A percentile compares a stretch with the other conserved stretches of the same genome.
Evolutionary conservation across 2,329 filamentous ascomycete species (phyloP).

Genomic region (Pestalotiopsis sp.): DNA sequence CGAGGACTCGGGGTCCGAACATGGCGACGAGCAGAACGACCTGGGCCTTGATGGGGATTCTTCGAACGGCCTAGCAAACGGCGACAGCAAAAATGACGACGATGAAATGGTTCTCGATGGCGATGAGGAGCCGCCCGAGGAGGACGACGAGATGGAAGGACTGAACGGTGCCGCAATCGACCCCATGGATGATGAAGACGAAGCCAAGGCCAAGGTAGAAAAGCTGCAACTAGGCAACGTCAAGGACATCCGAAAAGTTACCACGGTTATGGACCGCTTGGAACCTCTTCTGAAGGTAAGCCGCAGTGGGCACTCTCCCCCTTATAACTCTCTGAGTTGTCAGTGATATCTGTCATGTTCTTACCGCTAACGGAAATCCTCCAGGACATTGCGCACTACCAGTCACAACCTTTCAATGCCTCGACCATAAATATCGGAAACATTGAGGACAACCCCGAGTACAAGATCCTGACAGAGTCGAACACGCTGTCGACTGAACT

Average conservation of each 20-base stretch:
- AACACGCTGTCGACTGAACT: slow-evolving; percentile 91
- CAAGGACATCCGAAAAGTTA: slow-evolving; percentile 77
- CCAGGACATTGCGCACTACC: slow-evolving; percentile 81
- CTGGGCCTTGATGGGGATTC: slow-evolving; percentile 41
- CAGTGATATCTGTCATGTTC: slow-evolving; percentile 59
- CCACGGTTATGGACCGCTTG: slow-evolving; percentile 77
- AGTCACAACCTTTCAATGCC: slow-evolving; percentile 65
- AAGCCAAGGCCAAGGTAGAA: slow-evolving; percentile 76
- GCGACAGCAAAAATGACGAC: slow-evolving; percentile 33
- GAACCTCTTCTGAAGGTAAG: slow-evolving; percentile 81
- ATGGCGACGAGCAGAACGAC: slow-evolving; percentile 59
- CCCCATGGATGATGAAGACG: slow-evolving; percentile 63
- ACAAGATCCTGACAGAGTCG: slow-evolving; percentile 82
- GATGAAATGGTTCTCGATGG: slow-evolving; percentile 57
- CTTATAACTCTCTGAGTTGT: slow-evolving; percentile 65
- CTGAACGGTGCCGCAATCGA: slow-evolving; percentile 46
- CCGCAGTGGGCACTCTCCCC: slow-evolving; percentile 28
- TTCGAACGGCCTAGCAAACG: slow-evolving; percentile 36
- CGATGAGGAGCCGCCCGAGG: slow-evolving; percentile 57
- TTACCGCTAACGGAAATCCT: slow-evolving; percentile 58
- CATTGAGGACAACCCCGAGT: slow-evolving; percentile 90
- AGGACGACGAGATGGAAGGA: slow-evolving; percentile 58
- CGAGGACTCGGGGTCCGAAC: slow-evolving; percentile 80
- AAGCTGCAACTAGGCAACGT: slow-evolving; percentile 76
- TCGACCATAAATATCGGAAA: slow-evolving; percentile 71